Conservation (phyloP, 192 early-diverging fungal genomes). For the Coemansia biformis region DNA sequence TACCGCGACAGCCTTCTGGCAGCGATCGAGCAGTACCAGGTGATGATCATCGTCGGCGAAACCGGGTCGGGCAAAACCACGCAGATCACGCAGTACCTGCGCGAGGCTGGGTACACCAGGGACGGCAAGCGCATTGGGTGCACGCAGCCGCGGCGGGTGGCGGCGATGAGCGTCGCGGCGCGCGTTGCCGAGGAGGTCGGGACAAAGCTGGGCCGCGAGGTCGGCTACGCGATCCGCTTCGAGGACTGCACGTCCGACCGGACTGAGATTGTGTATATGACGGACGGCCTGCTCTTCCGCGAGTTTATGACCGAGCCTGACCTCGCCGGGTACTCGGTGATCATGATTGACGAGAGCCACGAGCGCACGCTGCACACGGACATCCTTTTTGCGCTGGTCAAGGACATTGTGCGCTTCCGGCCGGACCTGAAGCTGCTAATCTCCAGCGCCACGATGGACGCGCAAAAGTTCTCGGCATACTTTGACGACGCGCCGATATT, state of each 20-base stretch:
- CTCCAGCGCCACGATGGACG: slow-evolving; percentile 97
- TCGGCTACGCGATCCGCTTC: slow-evolving; percentile 97
- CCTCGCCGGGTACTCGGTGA: slow-evolving; percentile 77
- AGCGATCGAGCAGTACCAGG: slow-evolving; percentile 79
- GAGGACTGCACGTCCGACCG: slow-evolving; percentile 96
- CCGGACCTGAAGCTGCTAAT: slow-evolving; percentile 92
- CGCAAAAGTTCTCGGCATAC: slow-evolving; percentile 91
- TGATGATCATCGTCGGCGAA: slow-evolving; percentile 93
- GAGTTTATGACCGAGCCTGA: slow-evolving; percentile 98
- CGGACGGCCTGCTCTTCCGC: slow-evolving; percentile 94
- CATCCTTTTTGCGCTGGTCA: slow-evolving; percentile 93
- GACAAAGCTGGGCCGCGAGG: slow-evolving; percentile 84
- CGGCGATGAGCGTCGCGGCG: slow-evolving; percentile 95
- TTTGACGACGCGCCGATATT: slow-evolving; percentile 93
- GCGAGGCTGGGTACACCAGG: slow-evolving; percentile 92
- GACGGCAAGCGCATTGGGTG: slow-evolving; percentile 84
- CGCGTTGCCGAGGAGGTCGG: slow-evolving; percentile 98
- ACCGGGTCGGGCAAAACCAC: slow-evolving; percentile 99
- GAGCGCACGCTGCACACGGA: slow-evolving; percentile 95
- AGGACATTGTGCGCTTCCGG: slow-evolving; percentile 90
- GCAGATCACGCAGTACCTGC: slow-evolving; percentile 95
- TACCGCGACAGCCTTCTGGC: slow-evolving; percentile 78
- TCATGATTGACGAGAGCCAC: slow-evolving; percentile 99
- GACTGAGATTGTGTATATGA: slow-evolving; percentile 97
- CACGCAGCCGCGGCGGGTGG: slow-evolving; percentile 97